Base-by-base conservation (phyloP, 495 filamentous ascomycete genomes). In the Aspergillus bertholletiae region DNA sequence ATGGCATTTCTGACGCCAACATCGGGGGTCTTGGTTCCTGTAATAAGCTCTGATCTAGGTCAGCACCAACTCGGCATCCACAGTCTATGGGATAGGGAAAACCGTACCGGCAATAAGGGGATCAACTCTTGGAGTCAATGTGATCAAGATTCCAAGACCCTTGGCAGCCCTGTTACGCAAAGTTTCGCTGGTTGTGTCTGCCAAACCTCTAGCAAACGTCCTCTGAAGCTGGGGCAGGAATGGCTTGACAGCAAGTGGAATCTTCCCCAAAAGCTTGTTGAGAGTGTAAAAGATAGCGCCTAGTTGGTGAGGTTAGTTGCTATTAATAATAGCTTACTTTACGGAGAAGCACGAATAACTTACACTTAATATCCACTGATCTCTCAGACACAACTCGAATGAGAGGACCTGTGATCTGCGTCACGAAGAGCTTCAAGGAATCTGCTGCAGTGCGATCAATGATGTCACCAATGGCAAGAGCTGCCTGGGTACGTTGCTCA, bases 381-480 rank as follows among this genome's bases (percentile, higher is more conserved):
- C 92, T 82, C 62, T 98, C 94, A 1, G 94, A 96, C 7, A 97
- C 92, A 13, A 98, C 92, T 78, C 94, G 86, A 64, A 98, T 98
- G 24, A 98, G 82, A 12, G 94, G 95, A 66, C 94, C 94, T 17
- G 94, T 97, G 60, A 98, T 97, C 63, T 97, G 91, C 18, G 92
- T 97, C 51, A 97, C 94, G 62, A 95, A 97, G 20, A 90, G 88
- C 71, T 90, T 91, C 51, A 98, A 77, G 15, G 91, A 86, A 51
- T 90, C 84, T 34, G 88, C 80, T 60, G 82, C 89, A 7, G 94
- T 94, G 27, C 93, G 81, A 69, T 97, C 95, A 59, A 97, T 85
- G 58, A 98, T 88, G 64, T 98, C 95, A 3, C 90, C 94, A 58
- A 98, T 96, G 7, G 89, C 94, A 45, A 98, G 78, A 52, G 95